These are phyloP conservation scores for Ophiostoma triangulosporum DNA, from an alignment of 2,329 filamentous ascomycete species.

Conservation along the genomic window DNA sequence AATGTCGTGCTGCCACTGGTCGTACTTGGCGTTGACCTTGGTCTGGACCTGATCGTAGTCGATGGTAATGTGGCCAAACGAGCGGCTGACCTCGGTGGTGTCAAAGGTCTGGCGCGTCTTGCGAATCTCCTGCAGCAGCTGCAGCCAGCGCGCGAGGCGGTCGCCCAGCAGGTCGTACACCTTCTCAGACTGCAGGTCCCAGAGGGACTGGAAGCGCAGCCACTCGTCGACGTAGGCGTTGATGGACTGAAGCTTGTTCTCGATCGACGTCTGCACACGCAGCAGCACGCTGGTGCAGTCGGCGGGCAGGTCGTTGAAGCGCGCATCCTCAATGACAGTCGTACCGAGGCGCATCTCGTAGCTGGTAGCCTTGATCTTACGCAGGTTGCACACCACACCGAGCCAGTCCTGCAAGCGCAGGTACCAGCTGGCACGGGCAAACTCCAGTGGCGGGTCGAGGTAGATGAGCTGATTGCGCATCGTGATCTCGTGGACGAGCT, in stretches of 20 bases:
- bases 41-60: slow-evolving; percentile 98
- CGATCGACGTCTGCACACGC: slow-evolving; percentile 69
- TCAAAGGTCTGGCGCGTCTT: slow-evolving; percentile 95
- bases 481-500: slow-evolving; percentile 77
- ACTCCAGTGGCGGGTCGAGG: slow-evolving; percentile 84
- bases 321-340: slow-evolving; percentile 46
- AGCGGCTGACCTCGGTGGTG: slow-evolving; percentile 83
- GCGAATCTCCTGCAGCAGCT: slow-evolving; percentile 90
- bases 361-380: slow-evolving; percentile 85
- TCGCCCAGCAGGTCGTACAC: slow-evolving; percentile 88
- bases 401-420: slow-evolving; percentile 88
- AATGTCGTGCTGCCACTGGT: slow-evolving; percentile 98
- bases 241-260: slow-evolving; percentile 69
- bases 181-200: slow-evolving; percentile 93
- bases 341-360: slow-evolving; percentile 81
- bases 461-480: slow-evolving; percentile 99
- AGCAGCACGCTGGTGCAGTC: slow-evolving; percentile 69
- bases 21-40: slow-evolving; percentile 97
- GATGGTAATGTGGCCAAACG: slow-evolving; percentile 87
- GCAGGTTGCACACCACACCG: slow-evolving; percentile 78
- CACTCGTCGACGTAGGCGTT: slow-evolving; percentile 88
- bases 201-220: slow-evolving; percentile 96
- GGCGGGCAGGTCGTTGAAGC: slow-evolving; percentile 74
- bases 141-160: slow-evolving; percentile 82
- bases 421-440: slow-evolving; percentile 86